Evolutionary conservation across 768 basidiomycete genomes (phyloP), one percentile per base, ranked within the genome.

Genomic region (Agaricus blazei): DNA sequence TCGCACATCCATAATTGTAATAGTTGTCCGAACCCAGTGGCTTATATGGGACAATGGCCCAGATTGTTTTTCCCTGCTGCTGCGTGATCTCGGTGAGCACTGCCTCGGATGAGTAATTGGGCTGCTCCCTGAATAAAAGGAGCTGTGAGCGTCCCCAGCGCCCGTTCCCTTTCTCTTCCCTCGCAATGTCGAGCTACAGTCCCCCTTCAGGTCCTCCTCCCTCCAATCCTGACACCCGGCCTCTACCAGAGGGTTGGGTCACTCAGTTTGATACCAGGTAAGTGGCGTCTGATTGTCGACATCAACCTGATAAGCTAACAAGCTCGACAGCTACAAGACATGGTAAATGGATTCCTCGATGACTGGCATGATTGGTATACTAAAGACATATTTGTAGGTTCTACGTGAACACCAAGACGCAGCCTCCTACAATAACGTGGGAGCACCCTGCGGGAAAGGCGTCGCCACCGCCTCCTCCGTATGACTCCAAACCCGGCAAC

Each of bases 361-460:
- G 0, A n/a, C 14, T 34, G 9, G 37, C 11, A 37, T 24, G 38
- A 34, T n/a, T 9, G 9, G 7, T 29, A 1, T 19, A n/a, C 28
- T 26, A 43, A 42, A 8, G 14, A 3, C n/a, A 4, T 34, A 28
- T 27, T 42, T 36, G 27, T 58, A 90, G 89, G 88, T 91, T 81
- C 74, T 91, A 91, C 59, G 86, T 91, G 44, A 82, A 90, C 61
- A 87, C 85, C 0, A 67, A 62, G 26, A 76, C 79, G 44, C 69
- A 75, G 15, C 88, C 88, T 3, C 84, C 87, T 0, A 75, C 78
- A 19, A 81, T 85, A 37, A 79, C 76, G 12, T 91, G 89, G 89
- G 74, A 70, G 0, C 89, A 90, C 61, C 89, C 89, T 0, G 67
- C 78, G n/a, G 85, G 83, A 68, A 69, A 72, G 2, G 67, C 73